Conservation (phyloP, 306 rosid genomes). For the Chamaecrista fasciculata region DNA sequence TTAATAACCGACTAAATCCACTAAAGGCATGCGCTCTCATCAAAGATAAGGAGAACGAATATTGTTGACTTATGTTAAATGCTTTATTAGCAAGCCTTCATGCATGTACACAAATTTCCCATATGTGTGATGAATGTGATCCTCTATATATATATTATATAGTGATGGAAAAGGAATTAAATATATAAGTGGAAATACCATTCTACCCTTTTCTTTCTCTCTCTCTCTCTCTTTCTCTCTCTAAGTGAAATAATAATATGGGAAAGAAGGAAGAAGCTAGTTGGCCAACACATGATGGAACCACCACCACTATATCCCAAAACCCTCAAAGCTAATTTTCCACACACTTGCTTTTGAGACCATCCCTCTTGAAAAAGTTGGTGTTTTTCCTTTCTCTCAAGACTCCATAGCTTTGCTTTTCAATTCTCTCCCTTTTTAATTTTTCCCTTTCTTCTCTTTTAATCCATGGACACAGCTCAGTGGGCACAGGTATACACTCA, state of each 20-base stretch:
- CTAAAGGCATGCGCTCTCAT: slow-evolving; percentile 38
- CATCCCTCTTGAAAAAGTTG: slow-evolving; percentile 52
- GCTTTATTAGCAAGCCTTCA: slow-evolving; percentile 30
- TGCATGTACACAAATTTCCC: slow-evolving; percentile 37
- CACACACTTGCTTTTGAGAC: slow-evolving; percentile 57
- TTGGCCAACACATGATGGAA: slow-evolving; percentile 84
- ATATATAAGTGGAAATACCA: slow-evolving; percentile 32
- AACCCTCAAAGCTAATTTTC: slow-evolving; percentile 38
- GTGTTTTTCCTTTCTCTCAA: slow-evolving; percentile 50
- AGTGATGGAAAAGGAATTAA: slow-evolving; percentile 1
- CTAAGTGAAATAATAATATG: slow-evolving; percentile 41
- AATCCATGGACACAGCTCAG: slow-evolving; percentile 93
- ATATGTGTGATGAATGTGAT: slow-evolving; percentile 8
- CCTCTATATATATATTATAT: slow-evolving; percentile 10
- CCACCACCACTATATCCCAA: slow-evolving; percentile 47
- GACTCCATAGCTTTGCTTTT: slow-evolving; percentile 64
- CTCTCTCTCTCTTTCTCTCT: slow-evolving; percentile 19
- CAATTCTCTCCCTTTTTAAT: slow-evolving; percentile 10
- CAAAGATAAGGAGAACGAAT: slow-evolving; percentile 43
- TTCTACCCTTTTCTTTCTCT: slow-evolving; percentile 26
- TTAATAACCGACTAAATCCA: slow-evolving; percentile 46
- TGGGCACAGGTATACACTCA: slow-evolving; percentile 98
- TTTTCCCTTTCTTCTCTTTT: slow-evolving; percentile 37
- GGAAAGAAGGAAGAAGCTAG: too few species aligned
- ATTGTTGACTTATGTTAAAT: slow-evolving; percentile 45